Evolutionary conservation across 2,329 filamentous ascomycete species (phyloP), one percentile per base, ranked within the genome.

Genomic region (Colletotrichum neosansevieriae): DNA sequence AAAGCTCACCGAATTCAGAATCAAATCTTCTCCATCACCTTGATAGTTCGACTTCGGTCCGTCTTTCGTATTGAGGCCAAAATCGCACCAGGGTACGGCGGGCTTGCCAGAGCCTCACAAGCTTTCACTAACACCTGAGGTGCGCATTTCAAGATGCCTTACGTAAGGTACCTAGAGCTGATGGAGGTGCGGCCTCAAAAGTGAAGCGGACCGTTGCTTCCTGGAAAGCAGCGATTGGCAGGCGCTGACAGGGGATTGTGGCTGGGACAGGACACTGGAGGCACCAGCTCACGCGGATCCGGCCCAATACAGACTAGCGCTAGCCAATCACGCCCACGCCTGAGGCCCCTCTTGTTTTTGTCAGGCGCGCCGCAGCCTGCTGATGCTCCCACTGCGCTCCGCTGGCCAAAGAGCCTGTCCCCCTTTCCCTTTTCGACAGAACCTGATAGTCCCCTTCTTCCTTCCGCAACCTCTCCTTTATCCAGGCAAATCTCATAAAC

Each of bases 341-440:
- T 51, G 24, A n/a, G 54, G 38, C 61, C 49, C 54, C 54, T 65
- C 54, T 65, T 65, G 66, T 66, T 66, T 54, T 68, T 63, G 61
- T 69, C 66, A 69, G 66, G 66, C 66, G 62, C 61, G 66, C 66
- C 64, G 40, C 38, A 40, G 47, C 58, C 47, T 40, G 34, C n/a
- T n/a, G n/a, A n/a, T n/a, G n/a, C 36, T 45, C 34, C 59, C 44
- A 19, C 38, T 29, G 29, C 17, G 15, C 61, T 54, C 51, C 17
- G 19, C 61, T 54, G 66, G 29, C 49, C 49, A n/a, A 24, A 53
- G 38, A 47, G 17, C 34, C 57, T 34, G 50, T 64, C 61, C 54
- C 54, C 66, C 66, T 69, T 69, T 69, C 66, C 66, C 61, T 60
- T 66, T 60, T 60, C 61, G 62, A 61, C 47, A 50, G 36, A 45